Evolutionary conservation across 768 basidiomycete genomes (phyloP), one percentile per base, ranked within the genome.

Genomic region (Trametes cinnabarina): DNA sequence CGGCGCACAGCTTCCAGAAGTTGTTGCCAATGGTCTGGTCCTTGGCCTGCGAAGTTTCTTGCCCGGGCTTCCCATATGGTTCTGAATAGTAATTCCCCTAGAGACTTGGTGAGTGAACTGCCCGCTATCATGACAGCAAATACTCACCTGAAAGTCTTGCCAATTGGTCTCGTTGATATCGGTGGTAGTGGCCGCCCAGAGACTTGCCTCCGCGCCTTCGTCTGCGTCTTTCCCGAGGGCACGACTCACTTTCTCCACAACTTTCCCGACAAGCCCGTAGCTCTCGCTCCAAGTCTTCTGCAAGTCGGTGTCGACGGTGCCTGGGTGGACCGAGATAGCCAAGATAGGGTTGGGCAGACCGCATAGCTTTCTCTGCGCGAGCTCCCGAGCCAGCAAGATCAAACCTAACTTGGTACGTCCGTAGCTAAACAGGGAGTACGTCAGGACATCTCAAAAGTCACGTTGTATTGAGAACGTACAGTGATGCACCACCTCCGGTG

Each of bases 321-420:
- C 68, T 4, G 69, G 69, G 52, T 71, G 69, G 1, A 71, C 69
- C 5, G 68, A 63, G 4, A 68, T 64, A n/a, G 61, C 64, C 1
- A 71, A 57, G 19, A 71, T 68, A 1, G 65, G 66, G 3, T 64
- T 60, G 4, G 40, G 22, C 15, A 37, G 48, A 40, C 55, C 62
- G 0, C 57, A 15, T 17, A 68, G 49, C 40, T 69, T 61, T n/a
- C 65, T 63, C 37, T 62, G 66, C 22, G 51, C 64, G 5, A 71
- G 51, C 51, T 68, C 62, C 2, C 50, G 35, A 3, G 66, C 65
- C 40, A 66, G 62, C 19, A 62, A 51, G 23, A 71, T 71, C 20
- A 68, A 47, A 2, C 68, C 69, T 12, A 67, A 62, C 49, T 69
- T 69, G 7, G 68, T 66, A 12, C 66, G 69, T 5, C 68, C 68